Percentiles rank a stretch among this genome's conserved stretches.
Conservation (phyloP, 192 early-diverging fungal genomes). For the Gaertneriomyces semiglobifer region DNA sequence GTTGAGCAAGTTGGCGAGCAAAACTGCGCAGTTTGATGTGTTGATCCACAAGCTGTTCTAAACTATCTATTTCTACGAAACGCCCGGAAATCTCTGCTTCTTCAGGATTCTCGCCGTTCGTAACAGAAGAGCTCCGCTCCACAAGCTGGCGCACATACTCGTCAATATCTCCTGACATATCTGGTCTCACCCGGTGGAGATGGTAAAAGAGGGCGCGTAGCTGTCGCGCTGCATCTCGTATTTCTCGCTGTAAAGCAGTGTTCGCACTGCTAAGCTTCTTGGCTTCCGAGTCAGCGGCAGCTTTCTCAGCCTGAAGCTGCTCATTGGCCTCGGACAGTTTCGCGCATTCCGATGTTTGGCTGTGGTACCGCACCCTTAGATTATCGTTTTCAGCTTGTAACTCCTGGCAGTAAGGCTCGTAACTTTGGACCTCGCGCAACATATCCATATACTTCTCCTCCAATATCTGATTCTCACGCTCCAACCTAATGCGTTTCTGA, state of each 20-base stretch:
- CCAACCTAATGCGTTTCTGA: constrained; percentile 9
- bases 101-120: constrained; percentile 38
- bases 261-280: no score
- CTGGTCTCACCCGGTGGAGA: constrained; percentile 9
- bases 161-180: constrained; percentile 10
- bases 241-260: constrained; percentile 13
- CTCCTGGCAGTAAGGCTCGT: constrained; percentile 9
- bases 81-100: constrained; percentile 10
- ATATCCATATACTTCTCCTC: background rate
- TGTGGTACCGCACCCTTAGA: constrained; percentile 14
- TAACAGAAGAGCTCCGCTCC: no score
- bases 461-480: constrained; percentile 25
- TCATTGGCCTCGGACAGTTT: constrained; percentile 13
- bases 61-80: constrained; percentile 10
- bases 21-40: constrained; percentile 60
- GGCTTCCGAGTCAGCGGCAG: background rate
- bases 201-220: constrained; percentile 28
- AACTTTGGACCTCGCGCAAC: background rate
- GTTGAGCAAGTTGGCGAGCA: constrained; percentile 53
- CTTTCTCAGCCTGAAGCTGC: constrained; percentile 12
- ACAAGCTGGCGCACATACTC: constrained; percentile 14
- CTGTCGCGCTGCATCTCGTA: constrained; percentile 27
- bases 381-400: constrained; percentile 20
- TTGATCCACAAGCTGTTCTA: constrained; percentile 53
- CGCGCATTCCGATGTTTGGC: background rate